phyloP scores from a whole-genome alignment of 176 grass and related monocot species.

The Bromus sterilis region DNA sequence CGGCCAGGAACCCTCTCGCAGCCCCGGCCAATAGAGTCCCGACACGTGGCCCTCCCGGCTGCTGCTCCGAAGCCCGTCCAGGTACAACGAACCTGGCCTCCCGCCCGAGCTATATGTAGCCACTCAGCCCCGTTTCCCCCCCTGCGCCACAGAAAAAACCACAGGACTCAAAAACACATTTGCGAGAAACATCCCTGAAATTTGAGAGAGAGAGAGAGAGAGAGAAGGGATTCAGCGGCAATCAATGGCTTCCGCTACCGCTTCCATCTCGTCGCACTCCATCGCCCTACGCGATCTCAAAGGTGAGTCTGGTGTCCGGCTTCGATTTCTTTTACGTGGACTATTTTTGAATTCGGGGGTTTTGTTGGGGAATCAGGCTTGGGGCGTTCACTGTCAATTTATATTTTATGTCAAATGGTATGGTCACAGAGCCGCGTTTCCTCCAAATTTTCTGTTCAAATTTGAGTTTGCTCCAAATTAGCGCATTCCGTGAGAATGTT shows the following conservation, averaged over 20 bases:
- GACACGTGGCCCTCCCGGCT: slow-evolving; percentile 6
- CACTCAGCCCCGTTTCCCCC: neutral
- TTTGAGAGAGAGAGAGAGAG: neutral
- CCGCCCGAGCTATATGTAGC: slow-evolving; percentile 40
- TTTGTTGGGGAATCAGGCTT: neutral
- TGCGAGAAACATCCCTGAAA: neutral
- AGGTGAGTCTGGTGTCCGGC: slow-evolving; percentile 20
- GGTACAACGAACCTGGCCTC: slow-evolving; percentile 41
- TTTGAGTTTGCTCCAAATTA: neutral
- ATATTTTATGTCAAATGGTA: neutral
- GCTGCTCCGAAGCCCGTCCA: slow-evolving; percentile 33
- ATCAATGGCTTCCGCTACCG: slow-evolving; percentile 66
- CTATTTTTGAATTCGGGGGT: neutral
- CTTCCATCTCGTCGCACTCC: slow-evolving; percentile 58
- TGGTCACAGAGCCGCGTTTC: neutral
- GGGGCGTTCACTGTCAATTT: neutral
- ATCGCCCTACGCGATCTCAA: slow-evolving; percentile 51
- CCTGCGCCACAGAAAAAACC: slow-evolving; percentile 26
- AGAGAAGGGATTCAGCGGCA: neutral
- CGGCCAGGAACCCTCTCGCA: slow-evolving; percentile 10
- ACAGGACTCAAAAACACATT: neutral
- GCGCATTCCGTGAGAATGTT: neutral
- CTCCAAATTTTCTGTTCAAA: neutral
- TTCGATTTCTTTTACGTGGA: neutral
- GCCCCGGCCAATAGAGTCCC: neutral